A percentile compares a stretch with the other conserved stretches of the same genome.
Evolutionary conservation across 192 early-diverging fungal species (phyloP).

Genomic region (Lunasporangiospora selenospora): DNA sequence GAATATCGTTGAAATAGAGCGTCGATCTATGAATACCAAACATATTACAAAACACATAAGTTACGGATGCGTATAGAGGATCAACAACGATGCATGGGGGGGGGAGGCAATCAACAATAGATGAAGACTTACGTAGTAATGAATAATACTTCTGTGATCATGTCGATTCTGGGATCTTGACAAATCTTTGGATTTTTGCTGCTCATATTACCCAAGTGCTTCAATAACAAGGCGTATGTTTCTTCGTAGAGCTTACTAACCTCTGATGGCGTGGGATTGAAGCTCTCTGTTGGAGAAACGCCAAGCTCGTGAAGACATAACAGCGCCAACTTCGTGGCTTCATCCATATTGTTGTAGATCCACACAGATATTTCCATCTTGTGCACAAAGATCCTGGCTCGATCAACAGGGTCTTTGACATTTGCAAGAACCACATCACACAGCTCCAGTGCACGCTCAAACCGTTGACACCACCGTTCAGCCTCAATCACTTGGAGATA

Average conservation of each 20-base stretch:
- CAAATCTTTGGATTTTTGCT: slow-evolving; percentile 15
- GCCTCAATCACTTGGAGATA: slow-evolving; percentile 37
- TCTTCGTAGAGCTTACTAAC: slow-evolving; percentile 24
- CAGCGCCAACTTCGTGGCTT: slow-evolving; percentile 25
- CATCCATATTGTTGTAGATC: slow-evolving; percentile 17
- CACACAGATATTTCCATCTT: slow-evolving; percentile 41
- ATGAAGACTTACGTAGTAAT: slow-evolving; percentile 23
- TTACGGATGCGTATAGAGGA: too few relatives aligned
- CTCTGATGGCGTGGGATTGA: slow-evolving; percentile 20
- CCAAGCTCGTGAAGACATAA: slow-evolving; percentile 41
- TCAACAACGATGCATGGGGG: too few relatives aligned
- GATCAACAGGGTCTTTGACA: slow-evolving; percentile 24
- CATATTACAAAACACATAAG: too few relatives aligned
- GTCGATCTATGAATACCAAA: slow-evolving; percentile 28
- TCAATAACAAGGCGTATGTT: slow-evolving; percentile 16
- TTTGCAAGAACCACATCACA: slow-evolving; percentile 16
- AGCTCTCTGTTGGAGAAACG: slow-evolving; percentile 19
- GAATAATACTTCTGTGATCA: slow-evolving; percentile 30
- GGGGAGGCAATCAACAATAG: too few relatives aligned
- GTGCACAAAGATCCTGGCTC: slow-evolving; percentile 23
- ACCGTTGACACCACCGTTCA: slow-evolving; percentile 30
- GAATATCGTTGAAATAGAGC: slow-evolving; percentile 35
- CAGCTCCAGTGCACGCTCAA: slow-evolving; percentile 21
- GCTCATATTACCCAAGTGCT: slow-evolving; percentile 15
- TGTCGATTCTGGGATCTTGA: slow-evolving; percentile 13